Evolutionary conservation across 2,329 filamentous ascomycete species (phyloP).

Genomic region (Hansfordia pulvinata): DNA sequence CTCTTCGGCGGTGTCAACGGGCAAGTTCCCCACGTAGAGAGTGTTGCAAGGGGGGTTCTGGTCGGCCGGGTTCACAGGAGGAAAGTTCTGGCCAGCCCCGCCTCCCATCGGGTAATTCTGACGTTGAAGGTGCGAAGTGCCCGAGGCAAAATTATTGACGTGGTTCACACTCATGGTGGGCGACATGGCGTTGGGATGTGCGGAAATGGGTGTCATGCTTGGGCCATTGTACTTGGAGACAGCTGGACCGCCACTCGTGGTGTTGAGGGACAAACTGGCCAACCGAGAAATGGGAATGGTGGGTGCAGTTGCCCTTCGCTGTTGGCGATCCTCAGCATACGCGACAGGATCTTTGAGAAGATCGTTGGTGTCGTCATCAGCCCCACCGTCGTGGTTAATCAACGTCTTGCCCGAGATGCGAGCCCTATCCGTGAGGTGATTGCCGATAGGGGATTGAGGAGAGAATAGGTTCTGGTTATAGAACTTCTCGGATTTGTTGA

Average conservation of each 20-base stretch:
- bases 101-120: too few species aligned
- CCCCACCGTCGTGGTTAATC: slow-evolving; percentile 54
- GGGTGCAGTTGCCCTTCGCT: slow-evolving; percentile 58
- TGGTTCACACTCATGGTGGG: slow-evolving; percentile 35
- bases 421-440: slow-evolving; percentile 47
- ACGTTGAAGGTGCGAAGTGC: slow-evolving; percentile 41
- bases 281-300: slow-evolving; percentile 59
- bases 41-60: slow-evolving; percentile 98
- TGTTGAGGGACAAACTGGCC: slow-evolving; percentile 57
- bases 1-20: slow-evolving; percentile 84
- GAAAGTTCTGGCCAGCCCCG: slow-evolving; percentile 68
- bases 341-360: slow-evolving; percentile 60
- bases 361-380: slow-evolving; percentile 58
- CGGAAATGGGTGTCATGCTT: slow-evolving; percentile 22
- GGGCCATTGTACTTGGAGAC: slow-evolving; percentile 30
- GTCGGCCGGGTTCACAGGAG: slow-evolving; percentile 84
- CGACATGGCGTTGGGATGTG: slow-evolving; percentile 36
- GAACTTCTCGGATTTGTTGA: too few species aligned
- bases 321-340: slow-evolving; percentile 53
- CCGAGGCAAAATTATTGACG: slow-evolving; percentile 39
- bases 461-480: slow-evolving; percentile 55
- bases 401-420: slow-evolving; percentile 55
- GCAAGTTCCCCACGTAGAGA: slow-evolving; percentile 92
- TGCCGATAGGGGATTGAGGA: slow-evolving; percentile 59
- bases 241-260: slow-evolving; percentile 41